phyloP scores from a whole-genome alignment of 306 rosid species.

The Trifolium fragiferum region DNA sequence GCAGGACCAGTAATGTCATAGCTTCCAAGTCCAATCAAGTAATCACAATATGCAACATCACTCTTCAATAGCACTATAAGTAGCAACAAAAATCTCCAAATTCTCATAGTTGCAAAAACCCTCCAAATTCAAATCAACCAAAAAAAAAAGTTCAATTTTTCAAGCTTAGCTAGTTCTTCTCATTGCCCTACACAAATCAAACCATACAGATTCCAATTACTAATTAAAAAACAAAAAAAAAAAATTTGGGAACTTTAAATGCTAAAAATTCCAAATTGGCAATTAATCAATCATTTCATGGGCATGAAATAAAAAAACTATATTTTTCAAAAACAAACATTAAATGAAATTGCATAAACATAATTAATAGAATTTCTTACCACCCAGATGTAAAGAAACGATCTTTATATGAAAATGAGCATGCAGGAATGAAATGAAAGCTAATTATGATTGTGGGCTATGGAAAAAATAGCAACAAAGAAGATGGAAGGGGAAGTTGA shows the following conservation, averaged over 20 bases:
- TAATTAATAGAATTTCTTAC: slow-evolving; percentile 28
- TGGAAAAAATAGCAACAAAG: not conserved
- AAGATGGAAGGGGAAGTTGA: not conserved
- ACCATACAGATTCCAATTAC: slow-evolving; percentile 8
- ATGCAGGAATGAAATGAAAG: not conserved
- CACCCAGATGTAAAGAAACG: slow-evolving; percentile 33
- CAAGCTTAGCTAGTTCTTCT: slow-evolving; percentile 36
- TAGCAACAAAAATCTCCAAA: slow-evolving; percentile 39
- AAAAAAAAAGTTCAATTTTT: slow-evolving; percentile 18
- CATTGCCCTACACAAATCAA: slow-evolving; percentile 44
- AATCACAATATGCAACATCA: slow-evolving; percentile 49
- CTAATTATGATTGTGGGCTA: not conserved
- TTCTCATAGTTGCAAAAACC: slow-evolving; percentile 31
- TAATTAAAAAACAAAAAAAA: not conserved
- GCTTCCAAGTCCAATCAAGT: slow-evolving; percentile 88
- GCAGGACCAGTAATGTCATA: slow-evolving; percentile 98
- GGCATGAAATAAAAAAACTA: not conserved
- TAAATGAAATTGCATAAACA: not conserved
- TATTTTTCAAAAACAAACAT: not conserved
- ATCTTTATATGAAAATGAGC: slow-evolving; percentile 31
- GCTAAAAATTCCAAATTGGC: slow-evolving; percentile 9
- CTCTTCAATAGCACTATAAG: slow-evolving; percentile 32
- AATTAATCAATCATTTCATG: not conserved
- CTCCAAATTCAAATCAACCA: slow-evolving; percentile 29
- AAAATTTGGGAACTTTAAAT: not conserved